Conservation (phyloP, 805 yeast species). For the Huiozyma naganishii region DNA sequence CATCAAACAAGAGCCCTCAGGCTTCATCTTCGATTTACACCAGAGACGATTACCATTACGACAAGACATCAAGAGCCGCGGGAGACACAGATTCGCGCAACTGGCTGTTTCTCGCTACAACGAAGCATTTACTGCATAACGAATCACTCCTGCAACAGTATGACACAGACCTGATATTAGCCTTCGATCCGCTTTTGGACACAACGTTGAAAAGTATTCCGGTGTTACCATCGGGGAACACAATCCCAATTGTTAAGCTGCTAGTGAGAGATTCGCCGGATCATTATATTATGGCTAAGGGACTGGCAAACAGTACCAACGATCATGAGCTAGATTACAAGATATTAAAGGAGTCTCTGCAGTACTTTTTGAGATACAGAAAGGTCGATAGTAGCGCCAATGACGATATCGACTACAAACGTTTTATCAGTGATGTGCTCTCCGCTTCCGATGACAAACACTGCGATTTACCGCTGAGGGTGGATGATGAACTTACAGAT, state of each 20-base stretch:
- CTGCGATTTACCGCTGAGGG: background rate
- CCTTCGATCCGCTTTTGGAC: constrained; percentile 37
- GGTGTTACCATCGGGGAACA: constrained; percentile 12
- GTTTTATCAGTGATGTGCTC: background rate
- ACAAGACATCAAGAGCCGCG: background rate
- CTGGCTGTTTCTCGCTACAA: constrained; percentile 35
- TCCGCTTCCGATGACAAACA: background rate
- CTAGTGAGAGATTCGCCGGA: constrained; percentile 36
- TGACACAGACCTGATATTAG: constrained; percentile 34
- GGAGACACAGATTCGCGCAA: constrained; percentile 8
- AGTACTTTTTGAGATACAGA: background rate
- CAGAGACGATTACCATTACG: constrained; percentile 21
- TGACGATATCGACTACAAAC: background rate
- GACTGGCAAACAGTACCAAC: constrained; percentile 5
- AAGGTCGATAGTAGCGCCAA: background rate
- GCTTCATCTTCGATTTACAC: constrained; percentile 5
- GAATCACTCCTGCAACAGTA: constrained; percentile 25
- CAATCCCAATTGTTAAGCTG: constrained; percentile 37
- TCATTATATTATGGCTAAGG: constrained; percentile 26
- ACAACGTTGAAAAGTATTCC: constrained; percentile 5
- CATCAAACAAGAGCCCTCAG: background rate
- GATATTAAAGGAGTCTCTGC: background rate
- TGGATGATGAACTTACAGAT: background rate
- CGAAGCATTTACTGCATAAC: constrained; percentile 34
- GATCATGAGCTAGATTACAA: background rate